Evolutionary conservation across 1,139 yeast genomes (phyloP).

Genomic region (Kluyveromyces marxianus): DNA sequence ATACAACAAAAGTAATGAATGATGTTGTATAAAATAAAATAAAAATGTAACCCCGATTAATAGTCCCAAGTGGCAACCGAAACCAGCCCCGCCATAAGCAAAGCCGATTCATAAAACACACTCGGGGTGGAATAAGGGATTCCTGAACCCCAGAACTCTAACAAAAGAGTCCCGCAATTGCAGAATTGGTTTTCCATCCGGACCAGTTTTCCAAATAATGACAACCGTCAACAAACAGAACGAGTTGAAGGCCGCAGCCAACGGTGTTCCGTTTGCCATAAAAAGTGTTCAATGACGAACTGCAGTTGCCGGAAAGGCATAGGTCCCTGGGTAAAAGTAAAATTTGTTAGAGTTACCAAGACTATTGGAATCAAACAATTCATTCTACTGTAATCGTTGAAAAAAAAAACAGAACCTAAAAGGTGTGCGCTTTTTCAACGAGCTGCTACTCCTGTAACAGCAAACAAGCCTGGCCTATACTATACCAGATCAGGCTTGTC

Average conservation of each 20-base stretch:
- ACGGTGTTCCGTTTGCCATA: conserved; percentile 7
- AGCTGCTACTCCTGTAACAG: conserved; percentile 4
- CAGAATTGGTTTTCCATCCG: conserved; percentile 9
- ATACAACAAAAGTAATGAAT: not conserved
- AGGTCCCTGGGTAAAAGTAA: conserved; percentile 4
- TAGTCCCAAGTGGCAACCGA: conserved; percentile 15
- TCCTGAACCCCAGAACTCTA: not conserved
- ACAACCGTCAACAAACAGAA: conserved; percentile 10
- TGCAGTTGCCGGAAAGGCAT: conserved; percentile 11
- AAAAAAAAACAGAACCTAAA: not conserved
- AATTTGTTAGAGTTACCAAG: not conserved
- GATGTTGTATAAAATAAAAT: not conserved
- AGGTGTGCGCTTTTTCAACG: not conserved
- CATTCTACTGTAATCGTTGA: not conserved
- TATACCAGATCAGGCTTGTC: not conserved
- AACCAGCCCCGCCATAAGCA: not conserved
- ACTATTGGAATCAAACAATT: not conserved
- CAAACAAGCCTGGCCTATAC: not conserved
- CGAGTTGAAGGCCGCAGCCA: conserved; percentile 13
- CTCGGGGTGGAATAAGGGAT: conserved; percentile 16
- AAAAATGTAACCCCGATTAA: conserved; percentile 12
- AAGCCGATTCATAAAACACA: conserved; percentile 6
- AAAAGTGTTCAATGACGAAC: conserved; percentile 2
- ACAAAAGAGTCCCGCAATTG: not conserved
- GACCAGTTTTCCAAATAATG: conserved; percentile 12